Percentiles rank a stretch among this genome's conserved stretches.
phyloP scores from a whole-genome alignment of 495 filamentous ascomycete species.

The Lichina pygmaea region DNA sequence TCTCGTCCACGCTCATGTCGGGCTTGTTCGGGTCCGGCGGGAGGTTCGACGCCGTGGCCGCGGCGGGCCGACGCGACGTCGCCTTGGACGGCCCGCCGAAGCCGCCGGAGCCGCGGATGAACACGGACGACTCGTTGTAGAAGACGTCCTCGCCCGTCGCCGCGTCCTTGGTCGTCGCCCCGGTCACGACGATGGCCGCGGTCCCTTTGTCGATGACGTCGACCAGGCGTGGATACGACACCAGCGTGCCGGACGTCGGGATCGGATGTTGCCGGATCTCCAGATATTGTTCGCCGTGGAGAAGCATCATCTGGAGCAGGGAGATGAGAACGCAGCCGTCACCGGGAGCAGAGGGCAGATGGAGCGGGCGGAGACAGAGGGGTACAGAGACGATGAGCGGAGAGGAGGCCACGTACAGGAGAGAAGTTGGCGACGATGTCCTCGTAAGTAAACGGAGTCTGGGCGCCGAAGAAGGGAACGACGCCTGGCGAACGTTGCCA shows the following conservation, averaged over 20 bases:
- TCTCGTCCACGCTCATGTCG: conserved; percentile 65
- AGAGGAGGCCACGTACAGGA: conserved; percentile 14
- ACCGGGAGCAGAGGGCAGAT: too few species aligned
- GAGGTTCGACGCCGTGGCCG: conserved; percentile 50
- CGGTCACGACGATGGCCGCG: conserved; percentile 60
- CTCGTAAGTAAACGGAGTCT: conserved; percentile 50
- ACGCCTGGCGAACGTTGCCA: conserved; percentile 16
- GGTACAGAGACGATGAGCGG: too few species aligned
- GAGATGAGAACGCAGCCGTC: not conserved
- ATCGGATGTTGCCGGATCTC: conserved; percentile 87
- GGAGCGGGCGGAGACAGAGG: too few species aligned
- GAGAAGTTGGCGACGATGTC: conserved; percentile 84
- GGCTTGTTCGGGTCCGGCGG: conserved; percentile 41
- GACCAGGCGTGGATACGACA: conserved; percentile 64
- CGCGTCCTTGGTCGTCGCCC: conserved; percentile 55
- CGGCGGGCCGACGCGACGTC: conserved; percentile 32
- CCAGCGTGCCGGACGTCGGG: conserved; percentile 56
- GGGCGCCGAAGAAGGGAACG: conserved; percentile 71
- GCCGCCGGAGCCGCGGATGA: conserved; percentile 77
- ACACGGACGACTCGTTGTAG: conserved; percentile 83
- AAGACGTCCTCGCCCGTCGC: conserved; percentile 67
- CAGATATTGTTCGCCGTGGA: conserved; percentile 97
- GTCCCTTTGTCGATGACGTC: conserved; percentile 92
- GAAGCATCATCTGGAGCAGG: conserved; percentile 53
- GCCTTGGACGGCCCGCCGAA: conserved; percentile 74